Conservation (phyloP, 2,329 filamentous ascomycete genomes). For the Venturia carpophila region DNA sequence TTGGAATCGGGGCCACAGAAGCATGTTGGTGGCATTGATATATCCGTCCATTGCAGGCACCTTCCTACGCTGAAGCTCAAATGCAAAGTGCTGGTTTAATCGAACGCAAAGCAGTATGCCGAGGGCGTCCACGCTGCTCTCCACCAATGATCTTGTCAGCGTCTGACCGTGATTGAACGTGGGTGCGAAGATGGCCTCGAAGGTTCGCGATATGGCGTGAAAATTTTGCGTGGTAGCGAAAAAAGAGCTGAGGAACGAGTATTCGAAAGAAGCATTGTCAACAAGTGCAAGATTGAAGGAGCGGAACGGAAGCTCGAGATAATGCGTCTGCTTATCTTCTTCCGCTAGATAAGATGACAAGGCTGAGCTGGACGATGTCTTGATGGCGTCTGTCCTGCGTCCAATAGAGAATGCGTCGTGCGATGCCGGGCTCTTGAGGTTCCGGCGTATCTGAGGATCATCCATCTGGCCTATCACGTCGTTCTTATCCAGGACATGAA, state of each 20-base stretch:
- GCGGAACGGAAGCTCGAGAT: slow-evolving; percentile 82
- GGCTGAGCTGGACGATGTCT: slow-evolving; percentile 63
- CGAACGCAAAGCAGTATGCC: slow-evolving; percentile 87
- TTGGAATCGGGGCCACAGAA: slow-evolving; percentile 93
- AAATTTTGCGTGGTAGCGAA: slow-evolving; percentile 73
- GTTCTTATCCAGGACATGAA: slow-evolving; percentile 74
- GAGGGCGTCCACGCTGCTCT: slow-evolving; percentile 72
- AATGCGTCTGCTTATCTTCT: slow-evolving; percentile 77
- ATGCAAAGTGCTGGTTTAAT: slow-evolving; percentile 87
- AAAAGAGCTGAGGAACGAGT: slow-evolving; percentile 85
- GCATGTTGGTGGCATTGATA: slow-evolving; percentile 91
- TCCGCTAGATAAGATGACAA: slow-evolving; percentile 85
- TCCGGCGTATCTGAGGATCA: slow-evolving; percentile 55
- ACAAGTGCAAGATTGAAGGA: slow-evolving; percentile 91
- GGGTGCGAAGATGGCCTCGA: slow-evolving; percentile 80
- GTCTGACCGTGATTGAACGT: slow-evolving; percentile 76
- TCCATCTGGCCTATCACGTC: slow-evolving; percentile 72
- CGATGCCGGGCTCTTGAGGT: slow-evolving; percentile 36
- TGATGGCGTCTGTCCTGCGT: slow-evolving; percentile 74
- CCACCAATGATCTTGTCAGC: slow-evolving; percentile 67
- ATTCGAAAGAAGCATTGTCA: slow-evolving; percentile 91
- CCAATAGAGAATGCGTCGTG: slow-evolving; percentile 89
- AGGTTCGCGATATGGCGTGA: slow-evolving; percentile 71
- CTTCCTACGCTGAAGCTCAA: slow-evolving; percentile 85
- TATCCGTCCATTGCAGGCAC: slow-evolving; percentile 85